Conservation (phyloP, 495 filamentous ascomycete genomes). For the Penicillium fimorum region DNA sequence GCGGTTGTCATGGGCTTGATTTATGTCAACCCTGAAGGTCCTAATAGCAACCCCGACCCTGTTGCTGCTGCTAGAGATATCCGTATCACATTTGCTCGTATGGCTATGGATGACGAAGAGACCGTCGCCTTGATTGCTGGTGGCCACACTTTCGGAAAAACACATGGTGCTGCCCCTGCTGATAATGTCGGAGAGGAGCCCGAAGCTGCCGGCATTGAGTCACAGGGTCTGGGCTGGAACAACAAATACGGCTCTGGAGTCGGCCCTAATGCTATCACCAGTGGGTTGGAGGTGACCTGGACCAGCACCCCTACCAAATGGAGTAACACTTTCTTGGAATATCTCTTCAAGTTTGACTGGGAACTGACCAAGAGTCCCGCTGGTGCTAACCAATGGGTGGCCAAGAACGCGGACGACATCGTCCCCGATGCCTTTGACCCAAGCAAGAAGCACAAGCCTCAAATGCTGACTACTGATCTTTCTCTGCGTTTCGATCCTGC, state of each 20-base stretch:
- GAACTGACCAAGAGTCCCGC: conserved; percentile 69
- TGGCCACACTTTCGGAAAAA: conserved; percentile 74
- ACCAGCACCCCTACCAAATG: conserved; percentile 67
- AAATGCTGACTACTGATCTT: conserved; percentile 69
- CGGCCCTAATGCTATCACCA: conserved; percentile 67
- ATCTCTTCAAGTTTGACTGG: conserved; percentile 76
- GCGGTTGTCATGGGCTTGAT: conserved; percentile 72
- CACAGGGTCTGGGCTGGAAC: conserved; percentile 67
- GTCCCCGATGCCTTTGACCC: conserved; percentile 68
- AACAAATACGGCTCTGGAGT: conserved; percentile 58
- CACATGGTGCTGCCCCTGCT: conserved; percentile 62
- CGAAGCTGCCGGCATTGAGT: conserved; percentile 57
- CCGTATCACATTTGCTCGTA: conserved; percentile 66
- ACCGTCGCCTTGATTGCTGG: conserved; percentile 73
- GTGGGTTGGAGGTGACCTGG: conserved; percentile 72
- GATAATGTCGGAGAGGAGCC: conserved; percentile 62
- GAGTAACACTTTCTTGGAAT: conserved; percentile 66
- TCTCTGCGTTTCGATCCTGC: conserved; percentile 65
- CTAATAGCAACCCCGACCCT: conserved; percentile 66
- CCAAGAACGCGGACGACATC: conserved; percentile 60
- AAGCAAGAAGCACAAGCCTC: conserved; percentile 62
- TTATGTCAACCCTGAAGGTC: conserved; percentile 75
- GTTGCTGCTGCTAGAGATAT: conserved; percentile 66
- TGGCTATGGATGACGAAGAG: conserved; percentile 79
- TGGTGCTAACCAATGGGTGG: conserved; percentile 70